These are phyloP conservation scores for Flueggea neowawraea DNA, from an alignment of 441 rosid species.

Conservation along the genomic window DNA sequence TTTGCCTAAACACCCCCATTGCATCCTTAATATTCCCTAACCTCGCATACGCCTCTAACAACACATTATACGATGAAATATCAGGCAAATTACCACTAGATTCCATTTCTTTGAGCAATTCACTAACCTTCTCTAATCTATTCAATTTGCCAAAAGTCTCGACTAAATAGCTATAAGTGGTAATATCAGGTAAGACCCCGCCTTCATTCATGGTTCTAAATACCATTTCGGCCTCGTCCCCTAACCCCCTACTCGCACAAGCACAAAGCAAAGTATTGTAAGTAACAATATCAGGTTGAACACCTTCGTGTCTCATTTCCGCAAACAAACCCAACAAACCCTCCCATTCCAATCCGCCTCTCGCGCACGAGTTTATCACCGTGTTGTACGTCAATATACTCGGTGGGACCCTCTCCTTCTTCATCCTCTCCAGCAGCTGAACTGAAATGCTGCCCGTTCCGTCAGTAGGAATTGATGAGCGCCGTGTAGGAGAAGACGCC, in stretches of 20 bases:
- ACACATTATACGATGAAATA: constrained; percentile 70
- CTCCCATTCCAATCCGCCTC: constrained; percentile 94
- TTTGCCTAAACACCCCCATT: constrained; percentile 77
- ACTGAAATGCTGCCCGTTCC: constrained; percentile 78
- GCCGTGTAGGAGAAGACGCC: constrained; percentile 89
- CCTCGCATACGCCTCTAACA: constrained; percentile 74
- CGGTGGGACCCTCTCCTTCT: constrained; percentile 65
- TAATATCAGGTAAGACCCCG: constrained; percentile 81
- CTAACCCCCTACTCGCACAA: constrained; percentile 82
- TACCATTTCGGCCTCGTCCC: constrained; percentile 92
- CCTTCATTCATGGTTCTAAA: constrained; percentile 93
- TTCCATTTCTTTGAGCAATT: constrained; percentile 78
- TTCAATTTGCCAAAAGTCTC: constrained; percentile 69
- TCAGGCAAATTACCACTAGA: constrained; percentile 79
- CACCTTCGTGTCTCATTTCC: constrained; percentile 91
- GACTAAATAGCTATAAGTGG: constrained; percentile 69
- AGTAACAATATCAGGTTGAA: constrained; percentile 82
- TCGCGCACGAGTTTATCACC: constrained; percentile 82
- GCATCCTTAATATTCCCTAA: constrained; percentile 75
- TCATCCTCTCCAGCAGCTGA: constrained; percentile 81
- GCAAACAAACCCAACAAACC: constrained; percentile 89
- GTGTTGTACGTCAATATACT: constrained; percentile 89
- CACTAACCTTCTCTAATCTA: constrained; percentile 65
- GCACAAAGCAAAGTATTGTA: constrained; percentile 88
- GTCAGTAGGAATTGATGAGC: constrained; percentile 83